These are phyloP conservation scores for Pichia membranifaciens DNA, from an alignment of 805 yeast species.

Conservation along the genomic window DNA sequence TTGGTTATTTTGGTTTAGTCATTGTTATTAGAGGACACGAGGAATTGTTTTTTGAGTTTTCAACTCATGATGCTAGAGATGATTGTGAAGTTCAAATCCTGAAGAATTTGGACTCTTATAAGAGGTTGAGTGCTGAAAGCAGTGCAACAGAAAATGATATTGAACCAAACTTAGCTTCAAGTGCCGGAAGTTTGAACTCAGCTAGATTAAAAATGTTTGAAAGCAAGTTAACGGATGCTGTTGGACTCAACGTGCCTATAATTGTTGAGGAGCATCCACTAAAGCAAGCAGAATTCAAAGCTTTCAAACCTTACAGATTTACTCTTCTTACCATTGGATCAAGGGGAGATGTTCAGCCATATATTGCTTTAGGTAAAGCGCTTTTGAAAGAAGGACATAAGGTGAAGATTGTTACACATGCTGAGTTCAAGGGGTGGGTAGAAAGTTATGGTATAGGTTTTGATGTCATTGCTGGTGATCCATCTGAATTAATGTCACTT, in stretches of 20 bases:
- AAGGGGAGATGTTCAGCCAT: slow-evolving; percentile 96
- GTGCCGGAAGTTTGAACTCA: slow-evolving; percentile 32
- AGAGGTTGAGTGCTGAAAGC: slow-evolving; percentile 15
- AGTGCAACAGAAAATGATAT: slow-evolving; percentile 19
- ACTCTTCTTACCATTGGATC: slow-evolving; percentile 86
- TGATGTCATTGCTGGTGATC: slow-evolving; percentile 81
- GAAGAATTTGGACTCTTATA: slow-evolving; percentile 42
- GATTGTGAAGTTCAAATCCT: slow-evolving; percentile 59
- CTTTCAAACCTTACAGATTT: slow-evolving; percentile 51
- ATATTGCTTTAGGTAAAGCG: slow-evolving; percentile 82
- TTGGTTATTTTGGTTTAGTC: slow-evolving; percentile 67
- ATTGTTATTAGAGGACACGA: slow-evolving; percentile 69
- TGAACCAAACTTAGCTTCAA: not conserved
- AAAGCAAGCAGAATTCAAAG: slow-evolving; percentile 36
- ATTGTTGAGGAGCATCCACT: slow-evolving; percentile 60
- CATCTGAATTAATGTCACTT: slow-evolving; percentile 82
- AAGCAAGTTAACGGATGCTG: slow-evolving; percentile 51
- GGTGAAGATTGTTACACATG: slow-evolving; percentile 81
- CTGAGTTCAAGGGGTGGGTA: slow-evolving; percentile 76
- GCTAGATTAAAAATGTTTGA: slow-evolving; percentile 66
- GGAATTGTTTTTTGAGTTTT: slow-evolving; percentile 71
- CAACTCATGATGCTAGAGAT: slow-evolving; percentile 57
- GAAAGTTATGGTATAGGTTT: slow-evolving; percentile 60
- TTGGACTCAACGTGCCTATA: slow-evolving; percentile 63
- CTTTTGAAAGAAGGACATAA: slow-evolving; percentile 73